A percentile compares a stretch with the other conserved stretches of the same genome.
Conservation (phyloP, 2,329 filamentous ascomycete genomes). For the Botryotinia calthae region DNA sequence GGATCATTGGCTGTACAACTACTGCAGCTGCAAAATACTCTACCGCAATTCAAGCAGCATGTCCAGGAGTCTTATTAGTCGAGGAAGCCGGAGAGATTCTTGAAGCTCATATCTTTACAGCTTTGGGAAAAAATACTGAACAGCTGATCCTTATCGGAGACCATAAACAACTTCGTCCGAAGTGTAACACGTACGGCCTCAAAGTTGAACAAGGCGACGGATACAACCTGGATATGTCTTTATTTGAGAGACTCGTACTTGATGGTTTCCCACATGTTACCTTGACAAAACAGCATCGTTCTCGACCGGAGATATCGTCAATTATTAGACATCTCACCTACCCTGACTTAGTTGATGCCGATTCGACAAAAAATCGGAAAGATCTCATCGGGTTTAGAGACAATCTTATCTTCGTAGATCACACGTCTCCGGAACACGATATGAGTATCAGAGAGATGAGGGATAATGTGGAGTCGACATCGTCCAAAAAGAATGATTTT, state of each 20-base stretch:
- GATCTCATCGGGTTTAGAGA: constrained; percentile 55
- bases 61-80: constrained; percentile 57
- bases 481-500: constrained; percentile 61
- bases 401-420: constrained; percentile 66
- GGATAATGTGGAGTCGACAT: constrained; percentile 45
- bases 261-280: constrained; percentile 53
- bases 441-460: constrained; percentile 47
- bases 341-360: constrained; percentile 56
- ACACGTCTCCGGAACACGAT: constrained; percentile 52
- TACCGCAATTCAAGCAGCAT: constrained; percentile 51
- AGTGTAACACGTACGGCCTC: constrained; percentile 56
- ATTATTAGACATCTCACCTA: constrained; percentile 60
- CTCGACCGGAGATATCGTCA: constrained; percentile 64
- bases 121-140: constrained; percentile 53
- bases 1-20: constrained; percentile 69
- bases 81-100: constrained; percentile 75
- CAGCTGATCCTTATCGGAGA: constrained; percentile 71
- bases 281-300: constrained; percentile 63
- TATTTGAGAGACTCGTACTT: constrained; percentile 66
- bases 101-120: constrained; percentile 63
- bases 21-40: constrained; percentile 65
- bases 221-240: constrained; percentile 63
- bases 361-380: constrained; percentile 48
- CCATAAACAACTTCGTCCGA: constrained; percentile 69
- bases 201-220: constrained; percentile 63